A percentile compares a stretch with the other conserved stretches of the same genome.
Conservation (phyloP, 225 moss, liverwort and hornwort genomes). For the Physcomitrellopsis africana region DNA sequence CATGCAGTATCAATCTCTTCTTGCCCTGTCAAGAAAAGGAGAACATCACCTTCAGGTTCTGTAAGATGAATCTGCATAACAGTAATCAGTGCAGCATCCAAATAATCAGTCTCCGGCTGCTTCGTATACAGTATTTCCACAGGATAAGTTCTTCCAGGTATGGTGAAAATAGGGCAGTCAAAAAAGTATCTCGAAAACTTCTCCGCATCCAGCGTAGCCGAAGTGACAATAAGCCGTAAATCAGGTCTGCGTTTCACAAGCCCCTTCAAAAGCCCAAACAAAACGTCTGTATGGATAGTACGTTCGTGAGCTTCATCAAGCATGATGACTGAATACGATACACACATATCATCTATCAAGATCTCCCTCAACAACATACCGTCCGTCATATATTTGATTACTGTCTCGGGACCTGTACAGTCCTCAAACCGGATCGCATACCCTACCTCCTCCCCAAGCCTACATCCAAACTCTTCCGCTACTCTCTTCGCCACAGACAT, state of each 20-base stretch:
- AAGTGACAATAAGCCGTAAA: constrained; percentile 93
- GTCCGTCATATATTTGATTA: constrained; percentile 99
- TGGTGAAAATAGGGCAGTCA: constrained; percentile 96
- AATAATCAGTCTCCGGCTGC: constrained; percentile 86
- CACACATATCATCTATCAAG: constrained; percentile 81
- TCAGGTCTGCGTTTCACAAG: constrained; percentile 88
- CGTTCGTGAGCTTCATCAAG: constrained; percentile 98
- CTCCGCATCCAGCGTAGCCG: constrained; percentile 96
- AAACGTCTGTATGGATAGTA: constrained; percentile 88
- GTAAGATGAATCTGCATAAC: constrained; percentile 98
- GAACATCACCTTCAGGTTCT: constrained; percentile 92
- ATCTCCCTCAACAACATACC: constrained; percentile 88
- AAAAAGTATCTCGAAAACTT: constrained; percentile 98
- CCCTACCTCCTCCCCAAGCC: constrained; percentile 96
- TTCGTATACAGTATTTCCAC: constrained; percentile 93
- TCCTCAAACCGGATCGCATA: constrained; percentile 97
- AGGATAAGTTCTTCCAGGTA: constrained; percentile 86
- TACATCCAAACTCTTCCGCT: constrained; percentile 95
- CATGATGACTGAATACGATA: constrained; percentile 89
- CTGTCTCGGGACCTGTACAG: constrained; percentile 93
- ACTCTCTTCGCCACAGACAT: constrained; percentile 98
- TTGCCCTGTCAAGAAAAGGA: constrained; percentile 94
- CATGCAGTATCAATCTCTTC: constrained; percentile 98
- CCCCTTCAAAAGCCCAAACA: constrained; percentile 89
- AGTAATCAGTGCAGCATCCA: constrained; percentile 93